phyloP scores from a whole-genome alignment of 768 basidiomycete species.

The Mycena belliarum region DNA sequence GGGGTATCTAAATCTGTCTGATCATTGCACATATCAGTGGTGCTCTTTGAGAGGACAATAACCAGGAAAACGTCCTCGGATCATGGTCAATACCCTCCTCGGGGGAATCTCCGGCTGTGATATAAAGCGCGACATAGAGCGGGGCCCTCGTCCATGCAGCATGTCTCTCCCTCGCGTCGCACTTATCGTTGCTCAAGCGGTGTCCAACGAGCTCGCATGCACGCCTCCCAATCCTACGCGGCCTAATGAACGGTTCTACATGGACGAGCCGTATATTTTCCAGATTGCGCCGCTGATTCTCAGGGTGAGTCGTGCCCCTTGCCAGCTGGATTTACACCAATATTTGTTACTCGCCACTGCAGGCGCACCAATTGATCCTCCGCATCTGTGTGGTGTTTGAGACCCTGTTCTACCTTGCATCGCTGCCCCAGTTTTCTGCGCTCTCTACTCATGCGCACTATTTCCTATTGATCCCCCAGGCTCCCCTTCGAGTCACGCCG shows the following conservation, averaged over 20 bases:
- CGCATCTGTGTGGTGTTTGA: slow-evolving; percentile 56
- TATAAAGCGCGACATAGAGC: no score
- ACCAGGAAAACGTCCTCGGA: no score
- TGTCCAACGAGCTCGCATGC: slow-evolving; percentile 51
- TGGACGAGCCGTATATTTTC: slow-evolving; percentile 50
- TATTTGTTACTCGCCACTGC: neutral
- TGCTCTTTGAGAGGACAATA: no score
- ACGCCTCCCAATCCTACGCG: slow-evolving; percentile 61
- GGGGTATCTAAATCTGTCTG: no score
- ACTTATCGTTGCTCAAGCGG: slow-evolving; percentile 50
- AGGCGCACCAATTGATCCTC: slow-evolving; percentile 52
- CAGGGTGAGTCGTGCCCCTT: slow-evolving; percentile 36
- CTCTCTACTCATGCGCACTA: slow-evolving; percentile 32
- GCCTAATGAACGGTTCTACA: slow-evolving; percentile 53
- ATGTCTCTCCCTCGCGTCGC: slow-evolving; percentile 54
- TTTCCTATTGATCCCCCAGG: slow-evolving; percentile 34
- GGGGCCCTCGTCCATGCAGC: no score
- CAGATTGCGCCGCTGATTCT: slow-evolving; percentile 56
- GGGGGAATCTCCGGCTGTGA: no score
- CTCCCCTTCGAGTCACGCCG: slow-evolving; percentile 38
- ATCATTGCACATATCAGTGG: no score
- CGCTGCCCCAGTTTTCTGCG: slow-evolving; percentile 32
- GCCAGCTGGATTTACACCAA: no score
- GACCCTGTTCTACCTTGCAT: slow-evolving; percentile 41
- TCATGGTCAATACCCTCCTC: no score